phyloP scores from a whole-genome alignment of 2,329 filamentous ascomycete genomes.

The Penicillium sclerotigenum region DNA sequence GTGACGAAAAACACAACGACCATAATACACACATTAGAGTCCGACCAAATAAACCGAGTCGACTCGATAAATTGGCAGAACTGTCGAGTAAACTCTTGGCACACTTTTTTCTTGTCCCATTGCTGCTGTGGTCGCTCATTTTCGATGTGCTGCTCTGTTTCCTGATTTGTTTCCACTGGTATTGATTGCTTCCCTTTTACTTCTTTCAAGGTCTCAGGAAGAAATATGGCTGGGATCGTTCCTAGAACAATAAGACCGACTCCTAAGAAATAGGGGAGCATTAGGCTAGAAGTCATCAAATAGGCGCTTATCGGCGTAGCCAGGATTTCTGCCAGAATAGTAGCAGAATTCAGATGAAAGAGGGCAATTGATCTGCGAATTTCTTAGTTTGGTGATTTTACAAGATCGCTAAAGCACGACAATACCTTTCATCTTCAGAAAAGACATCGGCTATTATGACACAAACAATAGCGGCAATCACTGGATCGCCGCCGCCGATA shows the following conservation, averaged over 20 bases:
- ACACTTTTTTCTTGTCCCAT: slow-evolving; percentile 2
- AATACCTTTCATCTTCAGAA: slow-evolving; percentile 29
- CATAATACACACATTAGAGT: slow-evolving; percentile 19
- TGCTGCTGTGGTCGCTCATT: not conserved
- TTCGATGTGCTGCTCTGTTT: not conserved
- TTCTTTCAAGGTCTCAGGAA: slow-evolving; percentile 24
- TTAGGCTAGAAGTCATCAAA: slow-evolving; percentile 22
- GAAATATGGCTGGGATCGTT: slow-evolving; percentile 9
- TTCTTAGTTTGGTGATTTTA: not conserved
- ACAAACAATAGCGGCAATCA: slow-evolving; percentile 17
- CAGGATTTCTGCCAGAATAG: slow-evolving; percentile 23
- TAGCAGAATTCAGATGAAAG: slow-evolving; percentile 20
- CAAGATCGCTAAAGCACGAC: not conserved
- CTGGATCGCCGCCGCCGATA: slow-evolving; percentile 27
- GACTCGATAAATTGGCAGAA: slow-evolving; percentile 20
- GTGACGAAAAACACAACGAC: slow-evolving; percentile 24
- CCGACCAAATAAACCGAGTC: slow-evolving; percentile 23
- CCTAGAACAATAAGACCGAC: slow-evolving; percentile 10
- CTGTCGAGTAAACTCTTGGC: slow-evolving; percentile 11
- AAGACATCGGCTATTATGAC: slow-evolving; percentile 29
- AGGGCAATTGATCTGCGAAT: slow-evolving; percentile 19
- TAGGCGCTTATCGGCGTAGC: slow-evolving; percentile 27
- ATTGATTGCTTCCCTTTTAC: slow-evolving; percentile 8
- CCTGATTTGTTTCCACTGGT: not conserved
- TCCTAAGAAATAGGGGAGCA: slow-evolving; percentile 22